Evolutionary conservation across 192 early-diverging fungal genomes (phyloP).

Genomic region (Dissophora ornata): DNA sequence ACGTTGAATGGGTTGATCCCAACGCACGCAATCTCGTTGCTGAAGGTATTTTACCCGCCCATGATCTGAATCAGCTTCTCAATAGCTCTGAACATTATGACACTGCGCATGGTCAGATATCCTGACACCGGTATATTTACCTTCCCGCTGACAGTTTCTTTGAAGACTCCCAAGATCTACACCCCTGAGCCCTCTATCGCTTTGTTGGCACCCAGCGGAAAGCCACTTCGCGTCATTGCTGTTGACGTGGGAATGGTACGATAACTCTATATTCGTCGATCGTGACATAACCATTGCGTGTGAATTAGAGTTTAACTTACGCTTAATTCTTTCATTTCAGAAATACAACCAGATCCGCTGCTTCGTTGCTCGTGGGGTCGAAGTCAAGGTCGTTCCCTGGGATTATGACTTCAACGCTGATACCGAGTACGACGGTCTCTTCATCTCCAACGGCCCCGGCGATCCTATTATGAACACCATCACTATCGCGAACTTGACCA

Average conservation of each 20-base stretch:
- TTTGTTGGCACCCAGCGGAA: slow-evolving; percentile 67
- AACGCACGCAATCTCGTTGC: slow-evolving; percentile 94
- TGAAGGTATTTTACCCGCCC: slow-evolving; percentile 64
- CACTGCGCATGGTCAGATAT: too few relatives aligned
- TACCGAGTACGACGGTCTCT: slow-evolving; percentile 87
- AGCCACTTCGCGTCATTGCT: slow-evolving; percentile 87
- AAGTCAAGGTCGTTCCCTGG: slow-evolving; percentile 95
- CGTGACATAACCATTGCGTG: too few relatives aligned
- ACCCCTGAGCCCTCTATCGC: slow-evolving; percentile 69
- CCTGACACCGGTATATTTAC: too few relatives aligned
- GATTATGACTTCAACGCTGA: slow-evolving; percentile 91
- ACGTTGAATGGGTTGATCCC: slow-evolving; percentile 93
- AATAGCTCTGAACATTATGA: neutral
- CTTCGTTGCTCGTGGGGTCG: slow-evolving; percentile 95
- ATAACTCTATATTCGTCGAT: neutral
- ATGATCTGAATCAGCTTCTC: too few relatives aligned
- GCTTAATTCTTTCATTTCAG: slow-evolving; percentile 14
- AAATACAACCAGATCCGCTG: slow-evolving; percentile 99
- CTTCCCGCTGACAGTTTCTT: slow-evolving; percentile 72
- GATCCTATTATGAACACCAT: slow-evolving; percentile 86
- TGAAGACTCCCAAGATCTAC: slow-evolving; percentile 83
- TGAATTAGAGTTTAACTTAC: too few relatives aligned
- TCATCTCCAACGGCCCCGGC: slow-evolving; percentile 96
- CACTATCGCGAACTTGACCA: slow-evolving; percentile 82
- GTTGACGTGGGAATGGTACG: slow-evolving; percentile 94